Percentiles rank a stretch among this genome's conserved stretches.
Conservation (phyloP, 2,329 filamentous ascomycete genomes). For the Talaromyces sp. region DNA sequence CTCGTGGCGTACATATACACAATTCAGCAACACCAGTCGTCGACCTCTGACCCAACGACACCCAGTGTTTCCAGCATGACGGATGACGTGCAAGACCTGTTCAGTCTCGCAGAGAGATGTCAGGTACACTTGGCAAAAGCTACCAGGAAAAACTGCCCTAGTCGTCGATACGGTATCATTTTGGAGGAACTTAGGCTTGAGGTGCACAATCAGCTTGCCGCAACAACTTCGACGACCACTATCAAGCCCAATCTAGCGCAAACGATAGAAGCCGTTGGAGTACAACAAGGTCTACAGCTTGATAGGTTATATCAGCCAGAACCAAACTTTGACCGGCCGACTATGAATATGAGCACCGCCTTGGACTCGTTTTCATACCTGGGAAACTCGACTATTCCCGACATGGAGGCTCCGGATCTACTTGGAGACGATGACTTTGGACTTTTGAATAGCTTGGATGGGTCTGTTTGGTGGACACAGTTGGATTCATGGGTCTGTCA, state of each 20-base stretch:
- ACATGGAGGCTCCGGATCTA: constrained; percentile 21
- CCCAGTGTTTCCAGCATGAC: constrained; percentile 21
- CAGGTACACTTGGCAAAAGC: constrained; percentile 47
- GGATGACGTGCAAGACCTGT: constrained; percentile 30
- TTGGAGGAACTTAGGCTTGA: constrained; percentile 46
- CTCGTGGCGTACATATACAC: constrained; percentile 43
- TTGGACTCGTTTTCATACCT: constrained; percentile 16
- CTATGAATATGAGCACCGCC: constrained; percentile 2
- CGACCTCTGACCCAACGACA: constrained; percentile 22
- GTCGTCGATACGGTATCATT: constrained; percentile 49
- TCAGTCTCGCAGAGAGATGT: constrained; percentile 45
- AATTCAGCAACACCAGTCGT: constrained; percentile 35
- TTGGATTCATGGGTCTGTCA: constrained; percentile 37
- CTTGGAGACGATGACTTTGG: constrained; percentile 26
- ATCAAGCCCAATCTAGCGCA: background rate
- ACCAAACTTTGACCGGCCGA: background rate
- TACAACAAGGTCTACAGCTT: background rate
- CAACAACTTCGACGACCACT: background rate
- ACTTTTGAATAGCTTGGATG: constrained; percentile 35
- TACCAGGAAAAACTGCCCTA: constrained; percentile 47
- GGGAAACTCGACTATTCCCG: constrained; percentile 23
- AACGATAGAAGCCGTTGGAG: background rate
- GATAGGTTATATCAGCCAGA: background rate
- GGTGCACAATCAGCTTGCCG: constrained; percentile 35
- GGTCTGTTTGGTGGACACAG: constrained; percentile 39